Evolutionary conservation across 2,329 filamentous ascomycete genomes (phyloP).

Genomic region (Xylaria sp.): DNA sequence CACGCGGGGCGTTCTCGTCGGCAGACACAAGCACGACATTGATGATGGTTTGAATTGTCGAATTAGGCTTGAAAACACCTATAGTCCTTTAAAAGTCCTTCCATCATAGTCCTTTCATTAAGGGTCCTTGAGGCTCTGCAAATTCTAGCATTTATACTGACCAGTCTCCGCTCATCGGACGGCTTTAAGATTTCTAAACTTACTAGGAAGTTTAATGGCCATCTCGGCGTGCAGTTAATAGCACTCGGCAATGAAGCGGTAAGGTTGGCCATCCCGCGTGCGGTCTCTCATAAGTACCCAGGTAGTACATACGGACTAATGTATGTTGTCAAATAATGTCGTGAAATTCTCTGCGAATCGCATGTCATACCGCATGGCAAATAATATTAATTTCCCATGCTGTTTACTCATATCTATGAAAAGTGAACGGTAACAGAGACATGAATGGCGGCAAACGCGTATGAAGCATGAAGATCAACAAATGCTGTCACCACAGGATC

Average conservation of each 20-base stretch:
- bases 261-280: slow-evolving; percentile 26
- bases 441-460: slow-evolving; percentile 16
- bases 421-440: slow-evolving; percentile 8
- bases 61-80: slow-evolving; percentile 14
- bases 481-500: background rate
- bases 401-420: slow-evolving; percentile 5
- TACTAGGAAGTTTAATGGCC: background rate
- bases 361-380: slow-evolving; percentile 24
- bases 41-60: slow-evolving; percentile 9
- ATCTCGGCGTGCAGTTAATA: slow-evolving; percentile 8
- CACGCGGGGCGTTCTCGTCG: slow-evolving; percentile 26
- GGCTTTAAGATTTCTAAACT: background rate
- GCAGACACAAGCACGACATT: slow-evolving; percentile 14
- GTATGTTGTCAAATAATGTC: slow-evolving; percentile 26
- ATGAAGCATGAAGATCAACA: slow-evolving; percentile 11
- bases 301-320: slow-evolving; percentile 18
- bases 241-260: slow-evolving; percentile 11
- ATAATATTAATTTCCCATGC: background rate
- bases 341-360: slow-evolving; percentile 19
- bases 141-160: background rate
- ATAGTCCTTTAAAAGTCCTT: background rate
- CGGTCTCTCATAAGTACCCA: slow-evolving; percentile 3
- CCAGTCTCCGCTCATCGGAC: background rate
- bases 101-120: background rate
- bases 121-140: slow-evolving; percentile 15